Conservation (phyloP, 257 asterid species). For the Marsdenia floribunda region DNA sequence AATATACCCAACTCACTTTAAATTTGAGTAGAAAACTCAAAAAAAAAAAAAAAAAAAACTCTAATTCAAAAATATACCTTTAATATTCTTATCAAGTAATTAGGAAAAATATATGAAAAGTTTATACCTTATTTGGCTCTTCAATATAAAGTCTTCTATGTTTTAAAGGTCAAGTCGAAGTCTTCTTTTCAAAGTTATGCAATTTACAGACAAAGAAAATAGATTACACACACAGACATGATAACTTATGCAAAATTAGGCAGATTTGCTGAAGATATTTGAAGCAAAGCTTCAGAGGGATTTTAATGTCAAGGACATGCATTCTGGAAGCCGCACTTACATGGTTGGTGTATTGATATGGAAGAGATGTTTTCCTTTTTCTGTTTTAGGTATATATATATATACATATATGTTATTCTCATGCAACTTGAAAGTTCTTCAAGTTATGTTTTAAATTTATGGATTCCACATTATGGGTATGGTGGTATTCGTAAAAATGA, state of each 20-base stretch:
- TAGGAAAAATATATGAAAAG: no score
- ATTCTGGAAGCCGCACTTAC: neutral
- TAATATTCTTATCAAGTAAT: no score
- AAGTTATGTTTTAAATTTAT: neutral
- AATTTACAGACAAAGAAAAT: no score
- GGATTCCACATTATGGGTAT: neutral
- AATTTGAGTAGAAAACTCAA: no score
- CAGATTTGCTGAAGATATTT: neutral
- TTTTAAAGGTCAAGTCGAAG: no score
- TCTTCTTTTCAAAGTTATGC: neutral
- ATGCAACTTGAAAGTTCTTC: neutral
- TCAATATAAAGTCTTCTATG: no score
- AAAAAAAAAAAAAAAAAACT: no score
- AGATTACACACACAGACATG: neutral
- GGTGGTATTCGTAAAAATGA: no score
- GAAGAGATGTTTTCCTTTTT: neutral
- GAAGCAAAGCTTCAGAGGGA: neutral
- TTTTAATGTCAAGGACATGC: neutral
- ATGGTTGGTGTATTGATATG: neutral
- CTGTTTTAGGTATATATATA: neutral
- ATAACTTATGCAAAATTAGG: no score
- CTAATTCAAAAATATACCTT: no score
- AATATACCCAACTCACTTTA: no score
- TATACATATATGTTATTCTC: neutral
- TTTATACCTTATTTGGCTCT: no score